Percentiles rank a stretch among this genome's conserved stretches.
Conservation (phyloP, 176 grass and related monocot genomes). For the Poa annua region DNA sequence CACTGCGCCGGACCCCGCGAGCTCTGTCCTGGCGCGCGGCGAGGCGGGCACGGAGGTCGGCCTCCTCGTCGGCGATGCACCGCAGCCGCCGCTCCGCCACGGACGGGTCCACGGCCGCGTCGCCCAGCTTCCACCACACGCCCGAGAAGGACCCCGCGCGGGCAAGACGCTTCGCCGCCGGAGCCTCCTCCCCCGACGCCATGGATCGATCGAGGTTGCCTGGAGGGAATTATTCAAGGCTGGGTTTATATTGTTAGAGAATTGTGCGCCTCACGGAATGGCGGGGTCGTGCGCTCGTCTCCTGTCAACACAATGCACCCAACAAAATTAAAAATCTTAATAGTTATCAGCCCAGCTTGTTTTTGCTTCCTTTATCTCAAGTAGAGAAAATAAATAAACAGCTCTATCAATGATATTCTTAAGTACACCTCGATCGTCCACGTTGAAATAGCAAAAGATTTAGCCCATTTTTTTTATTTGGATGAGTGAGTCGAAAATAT, state of each 20-base stretch:
- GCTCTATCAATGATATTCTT: no score
- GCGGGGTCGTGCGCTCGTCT: not conserved
- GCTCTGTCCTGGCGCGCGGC: not conserved
- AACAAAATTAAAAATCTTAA: not conserved
- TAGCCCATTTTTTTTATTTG: no score
- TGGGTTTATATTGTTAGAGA: no score
- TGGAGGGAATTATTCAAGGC: not conserved
- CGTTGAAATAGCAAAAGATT: no score
- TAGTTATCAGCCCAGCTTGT: no score
- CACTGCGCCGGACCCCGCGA: slow-evolving; percentile 8
- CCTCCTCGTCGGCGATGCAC: slow-evolving; percentile 46
- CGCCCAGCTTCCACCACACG: slow-evolving; percentile 62
- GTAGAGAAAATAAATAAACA: no score
- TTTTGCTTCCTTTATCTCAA: no score
- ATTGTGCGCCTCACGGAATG: not conserved
- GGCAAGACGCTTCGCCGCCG: slow-evolving; percentile 15
- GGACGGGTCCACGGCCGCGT: slow-evolving; percentile 10
- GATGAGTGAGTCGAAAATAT: no score
- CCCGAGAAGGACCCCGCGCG: slow-evolving; percentile 41
- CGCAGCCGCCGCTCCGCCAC: slow-evolving; percentile 35
- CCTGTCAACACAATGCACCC: not conserved
- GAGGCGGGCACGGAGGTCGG: slow-evolving; percentile 27
- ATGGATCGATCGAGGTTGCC: not conserved
- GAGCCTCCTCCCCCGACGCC: not conserved
- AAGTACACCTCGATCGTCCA: no score